Conservation (phyloP, 768 basidiomycete species). For the Pleurotus cornucopiae region DNA sequence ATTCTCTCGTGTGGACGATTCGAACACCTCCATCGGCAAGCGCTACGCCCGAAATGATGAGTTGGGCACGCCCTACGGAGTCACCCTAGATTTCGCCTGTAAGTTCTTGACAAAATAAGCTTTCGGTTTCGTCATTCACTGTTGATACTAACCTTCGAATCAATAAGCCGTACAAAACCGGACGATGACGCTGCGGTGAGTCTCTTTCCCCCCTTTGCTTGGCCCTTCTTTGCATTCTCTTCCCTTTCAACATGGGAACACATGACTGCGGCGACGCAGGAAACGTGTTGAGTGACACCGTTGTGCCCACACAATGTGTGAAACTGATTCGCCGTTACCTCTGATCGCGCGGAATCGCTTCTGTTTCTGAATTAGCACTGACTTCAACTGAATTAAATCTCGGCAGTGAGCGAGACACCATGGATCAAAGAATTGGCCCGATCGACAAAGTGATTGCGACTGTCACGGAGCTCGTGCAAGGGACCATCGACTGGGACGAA, state of each 20-base stretch:
- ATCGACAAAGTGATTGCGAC: conserved; percentile 86
- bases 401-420: conserved; percentile 89
- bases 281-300: background rate
- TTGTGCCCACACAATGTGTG: no score
- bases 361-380: conserved; percentile 4
- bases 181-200: conserved; percentile 91
- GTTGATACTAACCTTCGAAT: conserved; percentile 11
- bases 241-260: conserved; percentile 4
- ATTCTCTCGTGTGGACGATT: conserved; percentile 93
- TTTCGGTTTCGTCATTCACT: conserved; percentile 5
- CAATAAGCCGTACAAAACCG: conserved; percentile 77
- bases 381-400: conserved; percentile 9
- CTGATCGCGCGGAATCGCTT: no score
- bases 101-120: conserved; percentile 19
- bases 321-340: no score
- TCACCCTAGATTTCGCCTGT: conserved; percentile 93
- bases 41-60: conserved; percentile 98
- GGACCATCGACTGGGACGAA: conserved; percentile 70
- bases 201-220: conserved; percentile 13
- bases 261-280: background rate
- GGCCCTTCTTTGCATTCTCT: conserved; percentile 1
- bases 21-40: conserved; percentile 91
- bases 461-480: conserved; percentile 75
- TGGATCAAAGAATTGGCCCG: conserved; percentile 83
- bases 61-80: conserved; percentile 94